Percentiles rank a stretch among this genome's conserved stretches.
These are phyloP conservation scores for Bombardia bombarda DNA, from an alignment of 495 filamentous ascomycete species.

Conservation along the genomic window DNA sequence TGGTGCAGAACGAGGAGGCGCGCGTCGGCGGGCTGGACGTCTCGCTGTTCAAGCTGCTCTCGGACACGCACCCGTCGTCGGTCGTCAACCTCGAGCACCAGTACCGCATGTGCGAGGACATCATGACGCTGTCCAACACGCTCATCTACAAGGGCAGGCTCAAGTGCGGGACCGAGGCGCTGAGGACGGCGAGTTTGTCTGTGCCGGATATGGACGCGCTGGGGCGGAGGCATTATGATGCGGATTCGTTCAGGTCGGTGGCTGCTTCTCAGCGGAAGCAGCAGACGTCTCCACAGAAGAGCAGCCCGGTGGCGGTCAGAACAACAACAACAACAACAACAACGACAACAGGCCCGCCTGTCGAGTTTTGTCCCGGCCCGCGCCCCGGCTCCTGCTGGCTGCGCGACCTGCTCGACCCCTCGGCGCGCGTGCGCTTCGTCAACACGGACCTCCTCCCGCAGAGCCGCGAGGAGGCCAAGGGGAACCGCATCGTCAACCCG, in stretches of 20 bases:
- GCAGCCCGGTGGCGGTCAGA: too few relatives aligned
- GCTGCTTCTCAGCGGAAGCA: conserved; percentile 8
- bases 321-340: too few relatives aligned
- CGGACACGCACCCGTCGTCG: conserved; percentile 74
- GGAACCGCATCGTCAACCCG: conserved; percentile 79
- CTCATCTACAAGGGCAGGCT: conserved; percentile 86
- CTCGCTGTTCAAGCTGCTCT: conserved; percentile 87
- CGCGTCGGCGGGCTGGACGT: conserved; percentile 81
- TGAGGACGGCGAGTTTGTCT: conserved; percentile 59
- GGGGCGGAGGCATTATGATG: conserved; percentile 45
- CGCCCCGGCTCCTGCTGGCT: conserved; percentile 64
- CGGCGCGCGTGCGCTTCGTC: conserved; percentile 68
- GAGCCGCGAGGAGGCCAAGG: conserved; percentile 61
- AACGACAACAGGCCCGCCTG: neutral
- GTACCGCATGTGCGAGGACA: conserved; percentile 95
- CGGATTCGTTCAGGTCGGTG: conserved; percentile 24
- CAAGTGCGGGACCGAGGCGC: conserved; percentile 74
- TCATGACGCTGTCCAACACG: conserved; percentile 88
- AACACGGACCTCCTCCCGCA: conserved; percentile 72
- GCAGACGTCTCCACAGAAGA: too few relatives aligned
- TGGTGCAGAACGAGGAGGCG: conserved; percentile 88
- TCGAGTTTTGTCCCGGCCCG: conserved; percentile 42
- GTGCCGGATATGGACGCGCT: conserved; percentile 46
- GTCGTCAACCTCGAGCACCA: conserved; percentile 90
- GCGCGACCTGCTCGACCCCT: conserved; percentile 61